Evolutionary conservation across 257 asterid genomes (phyloP).

Genomic region (Solanum etuberosum): DNA sequence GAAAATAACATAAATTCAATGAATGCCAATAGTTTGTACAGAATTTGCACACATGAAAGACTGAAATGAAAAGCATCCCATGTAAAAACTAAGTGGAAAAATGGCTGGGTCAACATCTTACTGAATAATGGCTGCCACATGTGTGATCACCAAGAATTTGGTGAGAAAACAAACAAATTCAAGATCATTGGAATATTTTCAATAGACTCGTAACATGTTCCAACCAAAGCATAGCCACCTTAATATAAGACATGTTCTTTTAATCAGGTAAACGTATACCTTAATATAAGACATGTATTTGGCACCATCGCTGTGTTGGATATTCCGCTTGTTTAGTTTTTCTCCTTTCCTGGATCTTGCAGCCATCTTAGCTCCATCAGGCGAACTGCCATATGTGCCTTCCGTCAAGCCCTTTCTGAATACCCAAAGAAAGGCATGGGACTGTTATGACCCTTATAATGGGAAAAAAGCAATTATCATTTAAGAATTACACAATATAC

Average conservation of each 20-base stretch:
- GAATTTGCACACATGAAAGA: not conserved
- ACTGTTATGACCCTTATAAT: not conserved
- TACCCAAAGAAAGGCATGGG: slow-evolving; percentile 11
- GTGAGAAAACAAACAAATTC: not conserved
- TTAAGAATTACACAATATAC: not conserved
- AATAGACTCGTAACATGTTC: not conserved
- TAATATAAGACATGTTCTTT: slow-evolving; percentile 69
- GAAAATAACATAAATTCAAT: not conserved
- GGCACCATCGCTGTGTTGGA: slow-evolving; percentile 66
- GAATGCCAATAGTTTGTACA: not conserved
- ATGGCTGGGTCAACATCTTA: not conserved
- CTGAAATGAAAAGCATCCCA: not conserved
- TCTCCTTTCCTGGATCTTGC: slow-evolving; percentile 36
- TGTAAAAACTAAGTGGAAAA: not conserved
- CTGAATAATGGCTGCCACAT: not conserved
- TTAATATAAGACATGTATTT: slow-evolving; percentile 90
- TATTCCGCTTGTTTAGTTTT: slow-evolving; percentile 45
- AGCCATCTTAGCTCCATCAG: slow-evolving; percentile 36
- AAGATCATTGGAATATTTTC: slow-evolving; percentile 2
- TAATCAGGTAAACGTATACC: slow-evolving; percentile 27
- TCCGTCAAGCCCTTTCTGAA: slow-evolving; percentile 46
- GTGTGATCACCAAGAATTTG: not conserved
- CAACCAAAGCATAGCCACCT: slow-evolving; percentile 34
- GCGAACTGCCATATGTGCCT: slow-evolving; percentile 28
- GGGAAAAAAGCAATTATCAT: not conserved